A percentile compares a stretch with the other conserved stretches of the same genome.
Evolutionary conservation across 2,329 filamentous ascomycete genomes (phyloP).

Genomic region (Reticulascus tulasneorum): DNA sequence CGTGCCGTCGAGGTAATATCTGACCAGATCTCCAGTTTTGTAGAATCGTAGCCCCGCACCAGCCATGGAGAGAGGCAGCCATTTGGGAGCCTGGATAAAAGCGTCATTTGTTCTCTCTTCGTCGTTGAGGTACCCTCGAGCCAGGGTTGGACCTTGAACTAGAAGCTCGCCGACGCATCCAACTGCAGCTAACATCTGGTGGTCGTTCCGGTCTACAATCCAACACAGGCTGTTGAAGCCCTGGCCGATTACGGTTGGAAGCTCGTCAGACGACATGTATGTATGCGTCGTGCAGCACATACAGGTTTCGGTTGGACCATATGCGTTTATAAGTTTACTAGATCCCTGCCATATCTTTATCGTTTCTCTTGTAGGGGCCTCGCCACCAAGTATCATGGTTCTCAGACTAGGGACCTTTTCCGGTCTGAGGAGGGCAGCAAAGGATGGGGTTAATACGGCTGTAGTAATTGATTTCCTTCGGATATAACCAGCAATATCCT

Average conservation of each 20-base stretch:
- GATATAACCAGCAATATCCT: slow-evolving; percentile 46
- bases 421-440: slow-evolving; percentile 1
- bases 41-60: slow-evolving; percentile 27
- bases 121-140: slow-evolving; percentile 12
- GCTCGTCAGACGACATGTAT: background rate
- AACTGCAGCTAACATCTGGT: slow-evolving; percentile 19
- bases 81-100: slow-evolving; percentile 8
- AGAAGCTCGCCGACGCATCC: slow-evolving; percentile 16
- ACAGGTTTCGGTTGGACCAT: slow-evolving; percentile 2
- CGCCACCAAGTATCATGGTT: slow-evolving; percentile 2
- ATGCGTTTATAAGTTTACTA: slow-evolving; percentile 4
- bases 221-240: slow-evolving; percentile 13
- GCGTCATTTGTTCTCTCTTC: slow-evolving; percentile 18
- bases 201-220: slow-evolving; percentile 16
- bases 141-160: slow-evolving; percentile 4
- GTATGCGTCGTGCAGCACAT: slow-evolving; percentile 3
- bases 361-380: background rate
- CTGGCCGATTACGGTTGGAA: slow-evolving; percentile 16
- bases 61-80: background rate
- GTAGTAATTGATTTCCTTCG: slow-evolving; percentile 45
- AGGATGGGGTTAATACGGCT: slow-evolving; percentile 49
- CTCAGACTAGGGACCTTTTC: slow-evolving; percentile 3
- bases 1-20: slow-evolving; percentile 28
- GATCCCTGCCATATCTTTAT: slow-evolving; percentile 3
- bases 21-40: slow-evolving; percentile 45